Evolutionary conservation across 1,284 basidiomycete genomes (phyloP).

Genomic region (Inonotus obliquus): DNA sequence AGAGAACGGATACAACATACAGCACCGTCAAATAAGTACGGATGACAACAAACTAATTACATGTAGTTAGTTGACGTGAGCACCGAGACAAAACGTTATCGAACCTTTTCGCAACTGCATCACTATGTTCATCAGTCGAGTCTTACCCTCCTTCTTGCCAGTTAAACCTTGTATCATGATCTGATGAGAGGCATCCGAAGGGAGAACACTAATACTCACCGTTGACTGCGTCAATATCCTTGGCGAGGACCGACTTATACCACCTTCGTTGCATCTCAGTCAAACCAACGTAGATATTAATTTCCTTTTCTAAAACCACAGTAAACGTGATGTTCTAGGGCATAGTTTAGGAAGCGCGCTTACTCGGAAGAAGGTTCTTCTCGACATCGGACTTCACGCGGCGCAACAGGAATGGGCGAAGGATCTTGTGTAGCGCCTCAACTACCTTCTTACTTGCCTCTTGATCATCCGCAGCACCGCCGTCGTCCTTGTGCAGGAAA

Average conservation of each 20-base stretch:
- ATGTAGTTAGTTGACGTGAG: background rate
- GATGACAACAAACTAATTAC: constrained; percentile 65
- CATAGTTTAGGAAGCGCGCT: constrained; percentile 23
- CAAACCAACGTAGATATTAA: constrained; percentile 97
- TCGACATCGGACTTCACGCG: constrained; percentile 98
- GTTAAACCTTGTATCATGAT: constrained; percentile 53
- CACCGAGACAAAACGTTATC: background rate
- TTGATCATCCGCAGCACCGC: constrained; percentile 71
- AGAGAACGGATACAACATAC: constrained; percentile 34
- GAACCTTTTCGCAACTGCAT: constrained; percentile 85
- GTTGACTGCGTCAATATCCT: constrained; percentile 99
- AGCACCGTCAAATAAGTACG: constrained; percentile 85
- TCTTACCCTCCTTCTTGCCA: constrained; percentile 99
- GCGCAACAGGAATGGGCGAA: constrained; percentile 91
- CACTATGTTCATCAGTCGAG: constrained; percentile 96
- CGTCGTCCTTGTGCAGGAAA: constrained; percentile 80
- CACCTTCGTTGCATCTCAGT: constrained; percentile 99
- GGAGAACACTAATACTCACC: constrained; percentile 38
- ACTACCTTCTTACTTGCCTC: constrained; percentile 90
- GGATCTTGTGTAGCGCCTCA: constrained; percentile 95
- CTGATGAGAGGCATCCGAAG: background rate
- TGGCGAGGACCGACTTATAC: constrained; percentile 95
- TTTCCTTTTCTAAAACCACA: constrained; percentile 79
- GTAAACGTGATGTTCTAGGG: background rate
- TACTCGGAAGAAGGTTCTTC: constrained; percentile 90